Evolutionary conservation across 192 early-diverging fungal genomes (phyloP), one percentile per base, ranked within the genome.

Genomic region (Mortierella claussenii): DNA sequence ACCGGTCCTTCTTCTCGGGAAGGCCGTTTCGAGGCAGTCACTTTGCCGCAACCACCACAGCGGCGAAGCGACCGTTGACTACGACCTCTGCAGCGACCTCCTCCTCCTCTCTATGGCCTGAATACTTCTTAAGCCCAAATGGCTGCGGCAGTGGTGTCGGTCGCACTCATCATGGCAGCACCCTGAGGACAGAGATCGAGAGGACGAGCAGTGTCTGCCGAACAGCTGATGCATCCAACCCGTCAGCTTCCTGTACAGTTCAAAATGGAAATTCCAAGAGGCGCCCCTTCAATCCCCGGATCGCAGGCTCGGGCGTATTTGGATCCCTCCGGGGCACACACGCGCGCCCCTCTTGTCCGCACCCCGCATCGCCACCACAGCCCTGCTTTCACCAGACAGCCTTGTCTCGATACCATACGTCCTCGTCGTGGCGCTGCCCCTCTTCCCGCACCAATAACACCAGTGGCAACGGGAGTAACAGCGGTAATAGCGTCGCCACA

Each of bases 211-310:
- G 5, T 6, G 31, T 18, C 13, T 34, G 10, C 17, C 32, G 5
- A 3, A 4, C 7, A 11, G 2, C 26, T 54, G 10, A 10, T 34
- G 9, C 26, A 4, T 17, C 17, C 31, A 30, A 12, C 34, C 32
- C 30, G n/a, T n/a, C 11, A 20, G 11, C 4, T 18, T 46, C 43
- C 11, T 21, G 18, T 42, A 54, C 45, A n/a, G 58, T 54, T 49
- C 58, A 55, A 55, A 69, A 69, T 60, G 68, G 68, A 61, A 61
- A 69, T 60, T 55, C 68, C 12, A 27, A 9, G 27, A 42, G 33
- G 12, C 49, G 51, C 20, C 21, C 34, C 45, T 65, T 34, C 32
- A 10, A 37, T 36, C 48, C 44, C 54, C 53, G 63, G 44, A 63
- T 52, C n/a, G 12, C 60, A 31, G 32, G 33, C 31, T 42, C 27